Evolutionary conservation across 2,329 filamentous ascomycete genomes (phyloP).

Genomic region (Westerdykella aurantiaca): DNA sequence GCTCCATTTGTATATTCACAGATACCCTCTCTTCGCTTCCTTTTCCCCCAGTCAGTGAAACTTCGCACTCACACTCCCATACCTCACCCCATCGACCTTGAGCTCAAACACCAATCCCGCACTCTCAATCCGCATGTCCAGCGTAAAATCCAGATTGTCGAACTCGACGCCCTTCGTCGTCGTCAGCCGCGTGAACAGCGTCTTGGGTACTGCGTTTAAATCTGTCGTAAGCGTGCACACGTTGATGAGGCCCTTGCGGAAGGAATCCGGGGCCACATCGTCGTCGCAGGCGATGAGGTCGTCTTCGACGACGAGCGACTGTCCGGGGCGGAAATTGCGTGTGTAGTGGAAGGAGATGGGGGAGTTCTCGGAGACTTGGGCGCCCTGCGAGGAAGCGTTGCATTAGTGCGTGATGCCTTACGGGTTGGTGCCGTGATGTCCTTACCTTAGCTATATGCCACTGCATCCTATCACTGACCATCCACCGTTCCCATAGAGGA

Average conservation of each 20-base stretch:
- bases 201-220: conserved; percentile 66
- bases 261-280: conserved; percentile 56
- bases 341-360: conserved; percentile 82
- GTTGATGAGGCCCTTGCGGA: conserved; percentile 52
- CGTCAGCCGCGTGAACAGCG: conserved; percentile 67
- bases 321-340: conserved; percentile 73
- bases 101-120: conserved; percentile 71
- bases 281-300: conserved; percentile 71
- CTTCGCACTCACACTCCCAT: conserved; percentile 71
- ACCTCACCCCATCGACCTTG: conserved; percentile 70
- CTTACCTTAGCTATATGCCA: conserved; percentile 75
- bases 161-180: conserved; percentile 77
- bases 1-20: too few relatives aligned
- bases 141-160: conserved; percentile 73
- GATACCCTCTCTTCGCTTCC: too few relatives aligned
- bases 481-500: conserved; percentile 74
- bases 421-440: conserved; percentile 65
- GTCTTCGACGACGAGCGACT: conserved; percentile 72
- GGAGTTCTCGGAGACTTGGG: conserved; percentile 65
- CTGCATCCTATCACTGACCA: conserved; percentile 78
- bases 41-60: conserved; percentile 53
- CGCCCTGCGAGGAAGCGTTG: conserved; percentile 48
- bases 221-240: conserved; percentile 80
- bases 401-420: conserved; percentile 50
- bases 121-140: conserved; percentile 77